phyloP scores from a whole-genome alignment of 345 rosid species.

The Nephelium lappaceum region DNA sequence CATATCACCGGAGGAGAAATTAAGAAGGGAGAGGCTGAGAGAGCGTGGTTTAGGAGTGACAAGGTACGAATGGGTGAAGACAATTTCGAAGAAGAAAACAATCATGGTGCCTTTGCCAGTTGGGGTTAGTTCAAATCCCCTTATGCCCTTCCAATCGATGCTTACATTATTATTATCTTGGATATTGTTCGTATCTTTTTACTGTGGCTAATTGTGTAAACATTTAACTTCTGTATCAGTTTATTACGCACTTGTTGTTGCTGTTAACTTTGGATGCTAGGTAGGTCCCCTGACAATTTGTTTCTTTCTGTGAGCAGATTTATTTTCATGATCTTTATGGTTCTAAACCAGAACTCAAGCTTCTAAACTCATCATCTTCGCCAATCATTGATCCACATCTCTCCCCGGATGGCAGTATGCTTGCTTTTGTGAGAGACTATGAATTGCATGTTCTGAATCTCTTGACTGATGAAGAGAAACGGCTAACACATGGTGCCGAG shows the following conservation, averaged over 20 bases:
- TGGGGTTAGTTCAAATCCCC: constrained; percentile 64
- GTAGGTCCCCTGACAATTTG: constrained; percentile 12
- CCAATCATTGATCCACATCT: constrained; percentile 85
- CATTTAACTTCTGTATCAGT: neutral
- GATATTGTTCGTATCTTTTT: neutral
- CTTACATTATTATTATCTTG: neutral
- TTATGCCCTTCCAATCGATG: neutral
- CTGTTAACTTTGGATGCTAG: neutral
- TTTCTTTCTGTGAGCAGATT: constrained; percentile 46
- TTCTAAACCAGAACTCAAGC: constrained; percentile 72
- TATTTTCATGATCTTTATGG: constrained; percentile 76
- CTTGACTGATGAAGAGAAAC: constrained; percentile 55
- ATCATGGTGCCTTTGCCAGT: constrained; percentile 91
- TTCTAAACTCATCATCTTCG: constrained; percentile 58
- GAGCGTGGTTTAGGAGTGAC: constrained; percentile 97
- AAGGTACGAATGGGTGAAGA: constrained; percentile 89
- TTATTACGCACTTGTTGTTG: neutral
- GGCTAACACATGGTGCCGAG: constrained; percentile 67
- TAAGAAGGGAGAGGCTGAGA: constrained; percentile 89
- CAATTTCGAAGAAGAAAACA: constrained; percentile 59
- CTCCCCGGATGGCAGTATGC: constrained; percentile 85
- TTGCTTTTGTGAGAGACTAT: constrained; percentile 65
- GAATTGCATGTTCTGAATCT: constrained; percentile 78
- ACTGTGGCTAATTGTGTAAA: neutral
- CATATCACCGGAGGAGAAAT: constrained; percentile 81